These are phyloP conservation scores for Papiliotrema fonsecae DNA, from an alignment of 1,284 basidiomycete genomes.

Conservation along the genomic window DNA sequence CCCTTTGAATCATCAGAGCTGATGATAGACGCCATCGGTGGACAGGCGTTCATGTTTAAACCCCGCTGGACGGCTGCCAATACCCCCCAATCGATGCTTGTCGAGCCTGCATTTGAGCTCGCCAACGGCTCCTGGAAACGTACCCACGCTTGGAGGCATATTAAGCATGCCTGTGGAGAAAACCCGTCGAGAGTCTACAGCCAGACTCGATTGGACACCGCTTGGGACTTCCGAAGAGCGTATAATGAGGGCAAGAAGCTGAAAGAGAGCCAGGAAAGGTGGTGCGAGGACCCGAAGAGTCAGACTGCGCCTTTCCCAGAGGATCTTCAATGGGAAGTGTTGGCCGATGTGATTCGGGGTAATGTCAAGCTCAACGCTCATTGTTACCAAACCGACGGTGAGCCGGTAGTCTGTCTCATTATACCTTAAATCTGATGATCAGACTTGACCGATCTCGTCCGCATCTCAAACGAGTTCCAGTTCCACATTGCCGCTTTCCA, in stretches of 20 bases:
- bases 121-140: constrained; percentile 36
- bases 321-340: constrained; percentile 72
- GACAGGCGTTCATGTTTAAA: constrained; percentile 52
- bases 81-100: constrained; percentile 47
- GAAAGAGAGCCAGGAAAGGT: constrained; percentile 65
- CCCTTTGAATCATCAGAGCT: background rate
- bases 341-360: constrained; percentile 75
- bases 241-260: constrained; percentile 71
- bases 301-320: constrained; percentile 61
- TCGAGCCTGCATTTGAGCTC: constrained; percentile 48
- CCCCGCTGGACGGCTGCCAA: constrained; percentile 47
- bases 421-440: background rate
- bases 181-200: constrained; percentile 52
- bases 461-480: constrained; percentile 73
- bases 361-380: constrained; percentile 67
- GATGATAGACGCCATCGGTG: constrained; percentile 1
- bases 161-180: constrained; percentile 51
- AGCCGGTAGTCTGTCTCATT: background rate
- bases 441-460: constrained; percentile 59
- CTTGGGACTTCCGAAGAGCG: constrained; percentile 56
- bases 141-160: constrained; percentile 41
- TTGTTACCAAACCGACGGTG: constrained; percentile 64
- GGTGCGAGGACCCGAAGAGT: constrained; percentile 55
- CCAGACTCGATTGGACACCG: constrained; percentile 54
- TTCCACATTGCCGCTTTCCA: constrained; percentile 72